Evolutionary conservation across 2,329 filamentous ascomycete genomes (phyloP).

Genomic region (Orbilia blumenaviensis): DNA sequence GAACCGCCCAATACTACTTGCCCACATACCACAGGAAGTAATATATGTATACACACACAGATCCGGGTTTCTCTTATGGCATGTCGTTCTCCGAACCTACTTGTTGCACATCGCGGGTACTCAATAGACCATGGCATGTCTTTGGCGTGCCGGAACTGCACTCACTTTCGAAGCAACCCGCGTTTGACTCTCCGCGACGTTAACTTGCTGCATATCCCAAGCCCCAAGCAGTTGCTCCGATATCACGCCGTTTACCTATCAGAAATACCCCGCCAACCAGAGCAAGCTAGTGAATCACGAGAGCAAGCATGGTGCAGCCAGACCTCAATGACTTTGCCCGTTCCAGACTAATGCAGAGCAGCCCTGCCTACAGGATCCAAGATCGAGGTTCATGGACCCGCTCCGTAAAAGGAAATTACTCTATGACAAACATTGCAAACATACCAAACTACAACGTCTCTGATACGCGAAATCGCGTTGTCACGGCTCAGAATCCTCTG

Average conservation of each 20-base stretch:
- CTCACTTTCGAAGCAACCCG: background rate
- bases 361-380: background rate
- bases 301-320: constrained; percentile 20
- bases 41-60: background rate
- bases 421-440: background rate
- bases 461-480: background rate
- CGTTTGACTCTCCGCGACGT: constrained; percentile 9
- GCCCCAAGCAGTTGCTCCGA: constrained; percentile 25
- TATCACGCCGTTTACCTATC: constrained; percentile 40
- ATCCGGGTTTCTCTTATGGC: too few species aligned
- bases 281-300: constrained; percentile 45
- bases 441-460: background rate
- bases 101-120: too few species aligned
- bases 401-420: background rate
- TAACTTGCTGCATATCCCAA: background rate
- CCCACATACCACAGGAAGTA: background rate
- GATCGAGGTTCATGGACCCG: background rate
- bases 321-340: constrained; percentile 34
- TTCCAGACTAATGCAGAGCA: constrained; percentile 13
- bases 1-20: background rate
- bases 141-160: constrained; percentile 9
- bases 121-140: background rate
- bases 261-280: constrained; percentile 40
- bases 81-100: too few species aligned
- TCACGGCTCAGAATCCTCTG: background rate